Conservation (phyloP, 805 yeast genomes). For the Ogataea pini region DNA sequence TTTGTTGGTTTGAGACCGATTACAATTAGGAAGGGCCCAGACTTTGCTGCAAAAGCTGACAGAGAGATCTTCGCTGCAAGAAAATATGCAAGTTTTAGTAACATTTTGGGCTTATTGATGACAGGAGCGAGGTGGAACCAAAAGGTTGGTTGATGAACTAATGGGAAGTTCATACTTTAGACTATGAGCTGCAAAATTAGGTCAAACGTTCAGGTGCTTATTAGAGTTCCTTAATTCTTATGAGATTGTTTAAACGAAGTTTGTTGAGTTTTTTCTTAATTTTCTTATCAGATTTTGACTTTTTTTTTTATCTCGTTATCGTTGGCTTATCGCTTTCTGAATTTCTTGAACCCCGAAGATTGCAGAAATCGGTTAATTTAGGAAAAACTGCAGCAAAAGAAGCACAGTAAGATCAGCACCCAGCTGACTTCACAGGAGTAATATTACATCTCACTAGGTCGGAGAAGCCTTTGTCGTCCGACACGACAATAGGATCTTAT, state of each 20-base stretch:
- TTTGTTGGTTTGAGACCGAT: not conserved
- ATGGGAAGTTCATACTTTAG: too few relatives aligned
- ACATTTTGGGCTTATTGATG: not conserved
- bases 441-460: not conserved
- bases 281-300: too few relatives aligned
- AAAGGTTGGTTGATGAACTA: too few relatives aligned
- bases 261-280: too few relatives aligned
- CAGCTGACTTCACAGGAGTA: not conserved
- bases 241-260: too few relatives aligned
- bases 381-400: not conserved
- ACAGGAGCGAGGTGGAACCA: not conserved
- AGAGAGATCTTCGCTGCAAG: conserved; percentile 4
- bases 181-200: too few relatives aligned
- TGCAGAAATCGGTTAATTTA: not conserved
- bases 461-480: not conserved
- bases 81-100: conserved; percentile 2
- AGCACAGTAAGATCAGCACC: not conserved
- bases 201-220: too few relatives aligned
- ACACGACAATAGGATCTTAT: not conserved
- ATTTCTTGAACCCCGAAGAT: not conserved
- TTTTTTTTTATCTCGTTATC: not conserved
- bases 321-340: too few relatives aligned
- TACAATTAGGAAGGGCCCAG: not conserved
- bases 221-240: too few relatives aligned
- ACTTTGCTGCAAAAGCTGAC: not conserved